Base-by-base conservation (phyloP, 225 moss, liverwort and hornwort species). In the Ulota crispa region DNA sequence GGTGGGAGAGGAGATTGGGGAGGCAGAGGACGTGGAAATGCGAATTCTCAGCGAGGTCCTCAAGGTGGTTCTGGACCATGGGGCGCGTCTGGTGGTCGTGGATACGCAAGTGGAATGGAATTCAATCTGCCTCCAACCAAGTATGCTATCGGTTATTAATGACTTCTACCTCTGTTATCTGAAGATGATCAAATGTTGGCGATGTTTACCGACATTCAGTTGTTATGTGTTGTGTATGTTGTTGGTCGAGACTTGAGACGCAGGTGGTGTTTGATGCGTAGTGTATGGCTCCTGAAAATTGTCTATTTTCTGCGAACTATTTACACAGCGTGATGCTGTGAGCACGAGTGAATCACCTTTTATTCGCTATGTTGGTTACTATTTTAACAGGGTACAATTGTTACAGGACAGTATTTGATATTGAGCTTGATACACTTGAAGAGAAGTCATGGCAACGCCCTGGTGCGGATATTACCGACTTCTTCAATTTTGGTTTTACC, bases 341-440 rank as follows among this genome's bases (percentile, higher is more conserved):
- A 47, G 59, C 65, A 19, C 47, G 45, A 81, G n/a, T 83, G 66
- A 42, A 20, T 68, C 13, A 16, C 57, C 53, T 75, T 72, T 72
- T 50, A 7, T 79, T 34, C 28, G 36, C 62, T 68, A n/a, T 72
- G 4, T 61, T n/a, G 55, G 27, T 72, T 79, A 54, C 54, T 9
- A 47, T 72, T 63, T 26, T 85, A 72, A 88, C 72, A 70, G 64
- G 75, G 68, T 68, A 23, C 64, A 60, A 34, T 75, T 82, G 67
- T 65, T 92, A 87, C 94, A 99, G 99, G 92, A 96, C 99, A 89
- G 99, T 96, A 80, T 99, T 99, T 89, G 99, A 99, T 89, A 92
- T 99, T 77, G 99, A 99, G 87, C 89, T 99, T 78, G 99, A 99
- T 86, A 78, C 90, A 78, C 84, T 99, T 68, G 99, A 99, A 67